These are phyloP conservation scores for Penicillium manginii DNA, from an alignment of 495 filamentous ascomycete genomes.

Conservation along the genomic window DNA sequence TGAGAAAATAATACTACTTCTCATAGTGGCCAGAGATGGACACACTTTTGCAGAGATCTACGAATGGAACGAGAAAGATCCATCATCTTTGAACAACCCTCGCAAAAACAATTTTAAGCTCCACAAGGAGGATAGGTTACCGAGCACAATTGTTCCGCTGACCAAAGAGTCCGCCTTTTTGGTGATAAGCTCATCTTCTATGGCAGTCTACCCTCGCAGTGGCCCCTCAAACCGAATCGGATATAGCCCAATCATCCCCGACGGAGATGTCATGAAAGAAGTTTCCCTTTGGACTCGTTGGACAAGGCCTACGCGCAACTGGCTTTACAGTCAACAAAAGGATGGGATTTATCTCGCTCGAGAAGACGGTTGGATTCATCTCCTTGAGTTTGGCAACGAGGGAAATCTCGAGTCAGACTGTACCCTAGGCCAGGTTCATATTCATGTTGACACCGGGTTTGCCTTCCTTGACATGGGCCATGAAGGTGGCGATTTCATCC, in stretches of 20 bases:
- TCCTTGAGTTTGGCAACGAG: slow-evolving; percentile 62
- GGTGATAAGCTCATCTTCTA: slow-evolving; percentile 59
- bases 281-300: slow-evolving; percentile 59
- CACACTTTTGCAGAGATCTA: slow-evolving; percentile 69
- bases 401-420: slow-evolving; percentile 42
- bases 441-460: slow-evolving; percentile 51
- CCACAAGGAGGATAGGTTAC: slow-evolving; percentile 62
- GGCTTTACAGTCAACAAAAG: slow-evolving; percentile 57
- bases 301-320: slow-evolving; percentile 70
- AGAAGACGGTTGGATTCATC: slow-evolving; percentile 76
- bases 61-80: slow-evolving; percentile 67
- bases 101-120: slow-evolving; percentile 54
- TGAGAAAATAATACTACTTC: slow-evolving; percentile 70
- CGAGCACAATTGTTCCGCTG: slow-evolving; percentile 70
- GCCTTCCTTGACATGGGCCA: slow-evolving; percentile 52
- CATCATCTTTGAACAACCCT: slow-evolving; percentile 37
- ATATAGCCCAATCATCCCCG: slow-evolving; percentile 36
- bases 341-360: slow-evolving; percentile 80
- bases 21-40: slow-evolving; percentile 65
- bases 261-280: slow-evolving; percentile 30
- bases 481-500: slow-evolving; percentile 70
- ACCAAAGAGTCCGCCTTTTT: slow-evolving; percentile 67
- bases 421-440: slow-evolving; percentile 44
- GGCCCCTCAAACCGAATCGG: slow-evolving; percentile 32
- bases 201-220: slow-evolving; percentile 61